Conservation (phyloP, 352 stramenopile genomes). For the Globisporangium camurandrum region DNA sequence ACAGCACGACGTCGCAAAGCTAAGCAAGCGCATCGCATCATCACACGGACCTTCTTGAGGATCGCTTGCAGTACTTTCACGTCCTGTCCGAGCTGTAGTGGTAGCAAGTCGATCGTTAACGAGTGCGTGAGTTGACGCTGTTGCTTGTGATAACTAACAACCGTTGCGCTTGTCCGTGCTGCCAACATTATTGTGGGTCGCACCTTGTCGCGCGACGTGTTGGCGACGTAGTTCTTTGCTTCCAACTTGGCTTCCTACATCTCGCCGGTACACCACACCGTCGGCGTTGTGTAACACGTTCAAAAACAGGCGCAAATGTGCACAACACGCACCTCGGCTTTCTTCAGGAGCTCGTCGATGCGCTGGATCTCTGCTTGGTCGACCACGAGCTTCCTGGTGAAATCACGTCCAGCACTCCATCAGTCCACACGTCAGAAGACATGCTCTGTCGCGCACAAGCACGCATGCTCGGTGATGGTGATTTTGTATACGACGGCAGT, state of each 20-base stretch:
- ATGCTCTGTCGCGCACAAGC: too few species aligned
- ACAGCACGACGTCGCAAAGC: too few species aligned
- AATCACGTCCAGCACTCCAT: too few species aligned
- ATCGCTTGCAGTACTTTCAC: conserved; percentile 67
- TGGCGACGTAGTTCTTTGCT: conserved; percentile 62
- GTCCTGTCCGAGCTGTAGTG: conserved; percentile 55
- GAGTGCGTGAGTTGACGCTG: not conserved
- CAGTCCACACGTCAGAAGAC: too few species aligned
- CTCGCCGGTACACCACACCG: not conserved
- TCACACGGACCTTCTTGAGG: conserved; percentile 47
- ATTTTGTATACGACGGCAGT: too few species aligned
- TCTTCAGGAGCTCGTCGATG: conserved; percentile 71
- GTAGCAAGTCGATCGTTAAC: not conserved
- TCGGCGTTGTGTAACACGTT: too few species aligned
- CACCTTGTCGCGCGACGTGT: conserved; percentile 72
- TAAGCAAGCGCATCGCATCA: too few species aligned
- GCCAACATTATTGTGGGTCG: too few species aligned
- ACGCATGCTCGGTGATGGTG: too few species aligned
- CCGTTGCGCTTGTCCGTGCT: too few species aligned
- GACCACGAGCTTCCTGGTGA: conserved; percentile 39
- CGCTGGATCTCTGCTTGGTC: conserved; percentile 56
- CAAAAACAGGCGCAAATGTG: too few species aligned
- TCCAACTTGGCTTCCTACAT: conserved; percentile 60
- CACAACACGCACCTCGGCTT: conserved; percentile 36
- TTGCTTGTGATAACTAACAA: too few species aligned